Evolutionary conservation across 768 basidiomycete genomes (phyloP), one percentile per base, ranked within the genome.

Genomic region (Tephrocybe sp.): DNA sequence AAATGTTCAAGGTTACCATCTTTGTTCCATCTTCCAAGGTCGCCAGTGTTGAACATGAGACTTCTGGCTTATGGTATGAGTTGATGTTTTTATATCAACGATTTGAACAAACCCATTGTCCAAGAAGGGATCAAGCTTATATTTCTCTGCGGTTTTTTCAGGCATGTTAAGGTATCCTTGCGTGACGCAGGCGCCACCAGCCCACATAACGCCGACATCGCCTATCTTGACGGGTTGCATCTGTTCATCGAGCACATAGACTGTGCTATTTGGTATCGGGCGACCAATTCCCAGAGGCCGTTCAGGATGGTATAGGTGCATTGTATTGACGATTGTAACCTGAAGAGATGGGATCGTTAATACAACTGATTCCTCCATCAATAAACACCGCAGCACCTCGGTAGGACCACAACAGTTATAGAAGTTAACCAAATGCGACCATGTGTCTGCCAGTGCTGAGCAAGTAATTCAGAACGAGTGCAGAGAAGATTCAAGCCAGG

Each of bases 11-110:
- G 62, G 18, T 71, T 71, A 4, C 82, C 82, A 51, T 78, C 73
- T 3, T 64, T 53, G 33, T 67, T 64, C 79, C 79, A 82, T 39
- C 74, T 69, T 13, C 80, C 72, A 38, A 45, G 66, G 57, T 82
- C 82, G 1, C 80, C 79, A 24, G 82, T 84, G 57, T 82, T 81
- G 61, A 81, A 83, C 81, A 84, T 84, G 22, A 33, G 22, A 11
- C 37, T 38, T 19, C 12, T 5, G 27, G 27, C 27, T 29, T 29
- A n/a, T 36, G 11, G n/a, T 19, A 21, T 21, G 4, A 38, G 37
- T 4, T 18, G 2, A 3, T 16, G 18, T 38, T 15, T 15, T 6
- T 8, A 15, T 16, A 6, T 6, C 33, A 38, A 38, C 10, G 6
- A 3, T 21, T 12, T 12, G 29, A 8, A 58, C 76, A 48, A 50